Evolutionary conservation across 2,329 filamentous ascomycete genomes (phyloP), one percentile per base, ranked within the genome.

Genomic region (Clarireedia sp.): DNA sequence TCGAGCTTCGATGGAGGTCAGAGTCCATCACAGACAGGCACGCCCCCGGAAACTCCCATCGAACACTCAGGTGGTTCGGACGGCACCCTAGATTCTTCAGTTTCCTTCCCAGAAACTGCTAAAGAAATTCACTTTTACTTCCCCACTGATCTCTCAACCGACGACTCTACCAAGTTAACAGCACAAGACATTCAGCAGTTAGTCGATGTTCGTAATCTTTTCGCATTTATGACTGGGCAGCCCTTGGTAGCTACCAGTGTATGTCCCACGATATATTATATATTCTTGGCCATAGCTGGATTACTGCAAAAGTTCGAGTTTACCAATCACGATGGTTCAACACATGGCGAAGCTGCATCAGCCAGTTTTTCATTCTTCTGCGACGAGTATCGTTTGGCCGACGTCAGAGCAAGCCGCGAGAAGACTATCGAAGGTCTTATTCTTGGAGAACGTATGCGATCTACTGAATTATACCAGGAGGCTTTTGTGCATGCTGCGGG

Each of bases 401-500:
- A 97, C 70, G 86, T 96, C 47, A 79, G 90, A 54, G 75, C 81
- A 57, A 95, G 89, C 68, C 81, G 86, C 24, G 90, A 96, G 67
- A 95, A 94, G 76, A 96, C 89, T 0, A 77, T 97, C 23, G 90
- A 97, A 71, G 88, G 86, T 0, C 78, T 97, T 47, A 79, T 97
- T n/a, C 75, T 99, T 10, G 91, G 89, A 55, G 92, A 99, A 72
- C 81, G 82, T 38, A 88, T 97, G 83, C 85, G 85, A 56, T 95
- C 82, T 48, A 81, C 86, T 64, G 79, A 85, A 7, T 78, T 99
- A 2, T 97, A 95, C 72, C 89, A 89, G 57, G 90, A 96, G 70
- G 90, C 89, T 0, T 97, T 96, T 66, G 84, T 90, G 5, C 94
- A 97, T 69, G 90, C 86, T 0, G 90, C 89, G 9, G 94, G 92